Evolutionary conservation across 2,329 filamentous ascomycete genomes (phyloP).

Genomic region (Rhinocladiella similis): DNA sequence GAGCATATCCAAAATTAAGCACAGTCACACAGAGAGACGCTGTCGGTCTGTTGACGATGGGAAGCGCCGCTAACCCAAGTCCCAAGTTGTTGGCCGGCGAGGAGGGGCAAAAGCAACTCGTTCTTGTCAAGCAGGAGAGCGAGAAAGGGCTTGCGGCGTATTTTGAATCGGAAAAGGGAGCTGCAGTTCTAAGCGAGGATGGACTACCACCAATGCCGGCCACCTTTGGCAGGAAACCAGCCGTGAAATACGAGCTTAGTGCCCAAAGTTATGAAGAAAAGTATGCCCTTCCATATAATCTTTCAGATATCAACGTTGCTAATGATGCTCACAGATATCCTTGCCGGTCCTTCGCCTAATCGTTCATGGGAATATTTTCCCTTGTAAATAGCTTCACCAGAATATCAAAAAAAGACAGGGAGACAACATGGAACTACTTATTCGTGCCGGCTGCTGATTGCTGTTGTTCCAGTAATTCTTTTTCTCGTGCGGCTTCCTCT

Average conservation of each 20-base stretch:
- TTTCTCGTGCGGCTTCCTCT: constrained; percentile 65
- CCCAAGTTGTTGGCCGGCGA: constrained; percentile 73
- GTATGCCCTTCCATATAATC: constrained; percentile 53
- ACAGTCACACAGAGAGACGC: constrained; percentile 81
- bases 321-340: constrained; percentile 51
- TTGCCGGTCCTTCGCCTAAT: constrained; percentile 46
- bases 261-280: constrained; percentile 66
- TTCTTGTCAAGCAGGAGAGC: constrained; percentile 73
- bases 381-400: constrained; percentile 17
- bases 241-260: constrained; percentile 69
- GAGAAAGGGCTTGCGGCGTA: constrained; percentile 71
- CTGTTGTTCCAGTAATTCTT: constrained; percentile 61
- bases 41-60: constrained; percentile 80
- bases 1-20: constrained; percentile 77
- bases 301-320: constrained; percentile 42
- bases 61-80: constrained; percentile 77
- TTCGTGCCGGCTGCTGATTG: constrained; percentile 40
- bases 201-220: constrained; percentile 86
- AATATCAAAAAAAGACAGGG: not conserved
- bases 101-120: constrained; percentile 70
- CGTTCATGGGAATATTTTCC: not conserved
- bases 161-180: constrained; percentile 65
- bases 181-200: constrained; percentile 64
- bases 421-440: constrained; percentile 6
- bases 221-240: constrained; percentile 60